Conservation (phyloP, 108 stramenopile species). For the Chaetoceros tenuissimus region DNA sequence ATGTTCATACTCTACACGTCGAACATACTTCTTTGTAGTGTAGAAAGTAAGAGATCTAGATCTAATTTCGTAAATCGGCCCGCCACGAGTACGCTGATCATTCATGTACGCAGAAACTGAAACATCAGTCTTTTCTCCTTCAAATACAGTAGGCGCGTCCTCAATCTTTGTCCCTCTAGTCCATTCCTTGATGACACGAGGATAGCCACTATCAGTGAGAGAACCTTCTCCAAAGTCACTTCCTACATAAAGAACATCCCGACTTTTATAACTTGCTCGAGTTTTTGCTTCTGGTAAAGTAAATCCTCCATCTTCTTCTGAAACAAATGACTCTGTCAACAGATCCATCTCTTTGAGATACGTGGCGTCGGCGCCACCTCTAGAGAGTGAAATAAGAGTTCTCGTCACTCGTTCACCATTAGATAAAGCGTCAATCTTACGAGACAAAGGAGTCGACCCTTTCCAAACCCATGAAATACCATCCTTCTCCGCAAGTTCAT, state of each 20-base stretch:
- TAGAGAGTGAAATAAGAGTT: conserved; percentile 55
- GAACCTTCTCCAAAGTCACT: conserved; percentile 58
- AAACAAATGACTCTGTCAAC: conserved; percentile 61
- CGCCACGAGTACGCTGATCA: conserved; percentile 60
- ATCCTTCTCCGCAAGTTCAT: conserved; percentile 60
- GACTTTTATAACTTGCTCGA: conserved; percentile 41
- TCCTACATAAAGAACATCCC: conserved; percentile 51
- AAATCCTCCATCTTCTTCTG: conserved; percentile 41
- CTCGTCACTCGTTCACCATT: conserved; percentile 42
- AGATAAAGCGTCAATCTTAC: conserved; percentile 42
- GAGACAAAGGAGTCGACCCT: conserved; percentile 45
- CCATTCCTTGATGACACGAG: conserved; percentile 84
- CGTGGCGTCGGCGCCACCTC: conserved; percentile 87
- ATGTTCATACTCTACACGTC: conserved; percentile 36
- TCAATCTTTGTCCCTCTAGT: conserved; percentile 76
- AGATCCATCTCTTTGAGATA: conserved; percentile 86
- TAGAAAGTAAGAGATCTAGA: conserved; percentile 76
- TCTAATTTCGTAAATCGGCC: conserved; percentile 67
- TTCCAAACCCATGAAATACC: conserved; percentile 86
- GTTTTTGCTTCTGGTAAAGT: conserved; percentile 74
- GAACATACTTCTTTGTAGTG: conserved; percentile 53
- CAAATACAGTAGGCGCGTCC: conserved; percentile 78
- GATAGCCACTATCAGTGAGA: conserved; percentile 85
- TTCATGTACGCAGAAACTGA: conserved; percentile 52
- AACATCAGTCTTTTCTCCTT: conserved; percentile 83